phyloP scores from a whole-genome alignment of 1,284 basidiomycete species.

The Malassezia psittaci region DNA sequence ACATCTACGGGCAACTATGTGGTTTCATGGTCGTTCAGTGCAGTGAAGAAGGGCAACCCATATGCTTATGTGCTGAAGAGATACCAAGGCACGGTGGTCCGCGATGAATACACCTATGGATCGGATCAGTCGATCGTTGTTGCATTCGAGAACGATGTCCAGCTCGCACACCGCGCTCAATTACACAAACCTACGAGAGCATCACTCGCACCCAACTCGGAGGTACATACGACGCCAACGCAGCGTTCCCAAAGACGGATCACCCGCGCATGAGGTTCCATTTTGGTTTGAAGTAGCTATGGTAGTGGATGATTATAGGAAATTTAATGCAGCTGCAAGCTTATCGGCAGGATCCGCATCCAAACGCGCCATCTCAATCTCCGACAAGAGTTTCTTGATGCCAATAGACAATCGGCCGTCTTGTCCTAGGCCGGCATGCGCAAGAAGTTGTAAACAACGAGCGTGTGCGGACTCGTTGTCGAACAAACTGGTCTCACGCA shows the following conservation, averaged over 20 bases:
- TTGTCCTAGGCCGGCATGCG: constrained; percentile 64
- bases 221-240: not conserved
- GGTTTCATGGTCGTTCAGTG: constrained; percentile 72
- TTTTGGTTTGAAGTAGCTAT: not conserved
- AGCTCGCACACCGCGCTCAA: constrained; percentile 85
- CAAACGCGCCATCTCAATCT: constrained; percentile 93
- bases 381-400: constrained; percentile 74
- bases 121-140: constrained; percentile 92
- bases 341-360: constrained; percentile 52
- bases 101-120: constrained; percentile 49
- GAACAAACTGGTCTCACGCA: constrained; percentile 78
- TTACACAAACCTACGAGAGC: constrained; percentile 70
- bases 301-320: constrained; percentile 2
- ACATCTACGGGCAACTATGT: constrained; percentile 93
- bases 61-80: constrained; percentile 94
- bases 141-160: constrained; percentile 83
- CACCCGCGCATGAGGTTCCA: constrained; percentile 1
- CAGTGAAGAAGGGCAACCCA: constrained; percentile 79
- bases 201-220: constrained; percentile 8
- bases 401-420: constrained; percentile 63
- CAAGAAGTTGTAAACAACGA: constrained; percentile 60
- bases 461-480: constrained; percentile 54
- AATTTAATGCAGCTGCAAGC: constrained; percentile 42
- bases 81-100: constrained; percentile 35
- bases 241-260: not conserved